phyloP scores from a whole-genome alignment of 768 basidiomycete genomes.

The Boletus pseudo-olivaceus region DNA sequence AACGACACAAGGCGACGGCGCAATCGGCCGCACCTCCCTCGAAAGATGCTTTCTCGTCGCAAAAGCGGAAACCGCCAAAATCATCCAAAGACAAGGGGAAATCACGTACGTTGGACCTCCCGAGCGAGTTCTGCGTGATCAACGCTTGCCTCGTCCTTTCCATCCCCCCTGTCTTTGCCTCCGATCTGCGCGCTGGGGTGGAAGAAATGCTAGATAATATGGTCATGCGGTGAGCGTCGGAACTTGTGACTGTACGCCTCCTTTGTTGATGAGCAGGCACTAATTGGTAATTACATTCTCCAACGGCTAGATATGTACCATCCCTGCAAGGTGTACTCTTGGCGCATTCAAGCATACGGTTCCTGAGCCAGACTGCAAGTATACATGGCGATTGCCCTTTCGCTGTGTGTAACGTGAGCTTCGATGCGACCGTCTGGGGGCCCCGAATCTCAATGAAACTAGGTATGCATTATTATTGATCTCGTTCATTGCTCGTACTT shows the following conservation, averaged over 20 bases:
- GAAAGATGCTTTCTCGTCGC: constrained; percentile 9
- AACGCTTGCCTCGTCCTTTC: constrained; percentile 67
- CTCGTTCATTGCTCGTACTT: neutral
- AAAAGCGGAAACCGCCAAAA: constrained; percentile 22
- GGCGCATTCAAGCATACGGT: constrained; percentile 74
- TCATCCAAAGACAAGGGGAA: constrained; percentile 37
- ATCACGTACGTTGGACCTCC: constrained; percentile 28
- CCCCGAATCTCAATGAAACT: constrained; percentile 80
- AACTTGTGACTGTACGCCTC: constrained; percentile 1
- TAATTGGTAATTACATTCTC: neutral
- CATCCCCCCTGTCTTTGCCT: constrained; percentile 78
- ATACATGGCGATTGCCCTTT: constrained; percentile 86
- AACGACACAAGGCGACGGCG: constrained; percentile 20
- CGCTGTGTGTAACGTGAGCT: constrained; percentile 66
- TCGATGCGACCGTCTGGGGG: constrained; percentile 87
- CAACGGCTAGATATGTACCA: constrained; percentile 70
- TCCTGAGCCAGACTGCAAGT: constrained; percentile 58
- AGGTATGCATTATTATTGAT: constrained; percentile 41
- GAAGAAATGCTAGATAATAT: constrained; percentile 92
- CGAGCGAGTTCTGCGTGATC: constrained; percentile 58
- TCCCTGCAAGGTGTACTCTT: constrained; percentile 85
- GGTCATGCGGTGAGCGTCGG: constrained; percentile 80
- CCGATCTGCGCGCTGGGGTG: constrained; percentile 67
- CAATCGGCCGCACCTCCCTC: neutral
- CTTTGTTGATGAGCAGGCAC: neutral